These are phyloP conservation scores for Theobroma grandiflorum DNA, from an alignment of 441 rosid species.

Conservation along the genomic window DNA sequence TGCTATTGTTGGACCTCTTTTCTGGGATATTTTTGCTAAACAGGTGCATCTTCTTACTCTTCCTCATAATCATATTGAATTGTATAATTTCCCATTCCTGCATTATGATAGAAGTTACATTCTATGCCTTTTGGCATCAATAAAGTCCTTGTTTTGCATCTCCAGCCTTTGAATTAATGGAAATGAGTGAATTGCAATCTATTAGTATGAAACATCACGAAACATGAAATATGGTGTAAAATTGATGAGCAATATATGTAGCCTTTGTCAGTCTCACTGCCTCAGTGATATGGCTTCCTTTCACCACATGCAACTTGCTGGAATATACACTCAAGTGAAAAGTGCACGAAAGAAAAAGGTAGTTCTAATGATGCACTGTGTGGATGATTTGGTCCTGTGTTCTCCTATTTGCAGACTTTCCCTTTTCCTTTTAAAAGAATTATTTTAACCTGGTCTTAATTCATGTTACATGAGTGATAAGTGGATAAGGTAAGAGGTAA, in stretches of 20 bases:
- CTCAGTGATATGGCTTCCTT: background rate
- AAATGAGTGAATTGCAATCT: background rate
- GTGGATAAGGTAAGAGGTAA: background rate
- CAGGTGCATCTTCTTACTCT: conserved; percentile 51
- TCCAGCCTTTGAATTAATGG: background rate
- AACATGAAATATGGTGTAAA: conserved; percentile 9
- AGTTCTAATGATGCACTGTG: background rate
- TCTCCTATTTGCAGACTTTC: background rate
- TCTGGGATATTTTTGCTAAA: conserved; percentile 85
- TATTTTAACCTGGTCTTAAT: conserved; percentile 2
- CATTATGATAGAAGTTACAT: background rate
- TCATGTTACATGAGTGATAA: background rate
- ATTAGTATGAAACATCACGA: conserved; percentile 13
- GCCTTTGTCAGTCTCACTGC: background rate
- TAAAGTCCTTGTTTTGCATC: conserved; percentile 8
- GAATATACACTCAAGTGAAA: background rate
- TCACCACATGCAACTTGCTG: background rate
- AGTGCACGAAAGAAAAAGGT: background rate
- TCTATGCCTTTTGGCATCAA: conserved; percentile 14
- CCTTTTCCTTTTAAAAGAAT: background rate
- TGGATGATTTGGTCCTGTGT: conserved; percentile 8
- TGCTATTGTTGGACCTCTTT: conserved; percentile 84
- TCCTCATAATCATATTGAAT: background rate
- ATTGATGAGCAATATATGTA: background rate
- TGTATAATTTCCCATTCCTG: background rate